phyloP scores from a whole-genome alignment of 805 yeast genomes.

The Spathaspora hagerdaliae region DNA sequence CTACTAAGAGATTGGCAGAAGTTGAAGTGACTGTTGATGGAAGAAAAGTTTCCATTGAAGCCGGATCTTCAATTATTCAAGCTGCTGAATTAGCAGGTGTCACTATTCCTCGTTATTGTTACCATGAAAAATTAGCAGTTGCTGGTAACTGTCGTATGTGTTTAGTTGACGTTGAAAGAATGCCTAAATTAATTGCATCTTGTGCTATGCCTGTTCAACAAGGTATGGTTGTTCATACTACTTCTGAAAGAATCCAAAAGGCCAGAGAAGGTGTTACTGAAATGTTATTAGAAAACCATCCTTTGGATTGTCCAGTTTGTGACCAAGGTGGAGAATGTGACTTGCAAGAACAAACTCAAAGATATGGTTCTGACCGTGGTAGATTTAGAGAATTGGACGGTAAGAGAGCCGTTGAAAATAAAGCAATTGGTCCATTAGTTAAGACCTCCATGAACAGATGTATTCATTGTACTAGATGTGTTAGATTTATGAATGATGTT shows the following conservation, averaged over 20 bases:
- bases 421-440: constrained; percentile 84
- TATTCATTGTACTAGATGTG: constrained; percentile 89
- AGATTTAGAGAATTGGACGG: constrained; percentile 78
- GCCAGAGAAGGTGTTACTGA: constrained; percentile 91
- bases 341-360: constrained; percentile 78
- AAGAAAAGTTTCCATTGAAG: constrained; percentile 69
- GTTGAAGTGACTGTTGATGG: constrained; percentile 66
- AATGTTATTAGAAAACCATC: constrained; percentile 83
- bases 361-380: constrained; percentile 85
- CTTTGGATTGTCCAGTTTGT: constrained; percentile 88
- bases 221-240: constrained; percentile 84
- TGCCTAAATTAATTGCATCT: constrained; percentile 86
- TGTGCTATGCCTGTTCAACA: constrained; percentile 90
- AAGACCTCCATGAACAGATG: constrained; percentile 91
- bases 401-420: constrained; percentile 86
- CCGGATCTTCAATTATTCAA: constrained; percentile 84
- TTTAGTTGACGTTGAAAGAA: constrained; percentile 82
- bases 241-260: constrained; percentile 70
- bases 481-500: constrained; percentile 82
- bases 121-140: constrained; percentile 84
- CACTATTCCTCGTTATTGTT: constrained; percentile 83
- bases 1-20: constrained; percentile 39
- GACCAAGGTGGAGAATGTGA: constrained; percentile 96
- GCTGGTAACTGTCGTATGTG: constrained; percentile 96
- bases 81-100: constrained; percentile 92